Evolutionary conservation across 441 rosid genomes (phyloP).

Genomic region (Pelargonium citronellum): DNA sequence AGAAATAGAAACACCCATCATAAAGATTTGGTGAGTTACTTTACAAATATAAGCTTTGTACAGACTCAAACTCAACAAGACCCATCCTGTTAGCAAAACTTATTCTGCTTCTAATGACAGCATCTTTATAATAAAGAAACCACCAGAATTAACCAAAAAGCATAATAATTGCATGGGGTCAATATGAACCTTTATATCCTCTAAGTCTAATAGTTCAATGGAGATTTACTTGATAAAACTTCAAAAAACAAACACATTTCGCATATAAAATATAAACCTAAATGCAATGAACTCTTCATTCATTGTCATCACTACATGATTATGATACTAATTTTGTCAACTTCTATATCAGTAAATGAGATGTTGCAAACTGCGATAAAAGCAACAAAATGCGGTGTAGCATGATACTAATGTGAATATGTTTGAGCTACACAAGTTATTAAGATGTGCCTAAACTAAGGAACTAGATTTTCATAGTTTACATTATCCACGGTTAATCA

Average conservation of each 20-base stretch:
- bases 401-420: too few relatives aligned
- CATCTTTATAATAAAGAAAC: slow-evolving; percentile 8
- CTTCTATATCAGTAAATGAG: too few relatives aligned
- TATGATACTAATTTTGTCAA: too few relatives aligned
- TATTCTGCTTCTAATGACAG: slow-evolving; percentile 23
- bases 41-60: slow-evolving; percentile 28
- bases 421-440: not conserved
- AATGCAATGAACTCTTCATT: not conserved
- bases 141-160: slow-evolving; percentile 5
- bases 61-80: slow-evolving; percentile 27
- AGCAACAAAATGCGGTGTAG: too few relatives aligned
- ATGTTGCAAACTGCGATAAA: too few relatives aligned
- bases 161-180: too few relatives aligned
- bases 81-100: slow-evolving; percentile 25
- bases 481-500: not conserved
- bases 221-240: too few relatives aligned
- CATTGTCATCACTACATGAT: not conserved
- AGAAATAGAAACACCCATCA: slow-evolving; percentile 87
- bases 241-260: not conserved
- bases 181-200: too few relatives aligned
- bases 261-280: too few relatives aligned
- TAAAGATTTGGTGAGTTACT: slow-evolving; percentile 53
- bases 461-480: not conserved
- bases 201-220: slow-evolving; percentile 15
- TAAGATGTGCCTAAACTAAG: not conserved